Base-by-base conservation (phyloP, 148 eudicot species). In the Gaultheria prostrata region DNA sequence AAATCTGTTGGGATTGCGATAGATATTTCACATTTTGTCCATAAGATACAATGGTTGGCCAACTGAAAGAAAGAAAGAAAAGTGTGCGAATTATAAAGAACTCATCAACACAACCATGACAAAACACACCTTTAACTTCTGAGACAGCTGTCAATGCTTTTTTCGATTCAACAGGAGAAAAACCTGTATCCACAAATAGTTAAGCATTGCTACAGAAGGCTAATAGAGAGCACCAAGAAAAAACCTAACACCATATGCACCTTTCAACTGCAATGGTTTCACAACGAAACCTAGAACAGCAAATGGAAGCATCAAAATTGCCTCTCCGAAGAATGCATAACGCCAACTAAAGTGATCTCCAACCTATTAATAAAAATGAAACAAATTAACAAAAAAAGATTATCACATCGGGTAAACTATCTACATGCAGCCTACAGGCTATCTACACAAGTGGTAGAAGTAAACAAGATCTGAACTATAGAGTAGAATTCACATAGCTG, bases 281-380 rank as follows among this genome's bases (percentile, higher is more conserved):
- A 95, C 91, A 51, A 92, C 84, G 83, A 97, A 97, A 82, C 98
- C 98, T 46, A 95, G 86, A 83, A 94, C 74, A 70, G 93, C 98
- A 90, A 95, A 97, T n/a, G 99, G 98, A 84, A 90, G 85, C 99
- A 97, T 97, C 89, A 93, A 84, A 69, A 93, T 85, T 82, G 98
- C 97, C 92, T 89, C 92, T 50, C 89, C 84, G 83, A 89, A 92
- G 82, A 95, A 97, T 49, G 99, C 99, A 89, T 83, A 92, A 56
- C 95, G 93, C 99, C 99, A 97, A 76, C 84, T 81, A 50, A 90
- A 90, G 84, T 87, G 87, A 59, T 35, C 80, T 74, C 96, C 95
- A 49, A 97, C 93, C 98, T 97, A 85, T n/a, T 77, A 83, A 54
- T 80, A 72, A 81, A 83, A 79, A 84, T 10, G 80, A 35, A 24